These are phyloP conservation scores for Candida caryicola DNA, from an alignment of 805 yeast genomes.

Conservation along the genomic window DNA sequence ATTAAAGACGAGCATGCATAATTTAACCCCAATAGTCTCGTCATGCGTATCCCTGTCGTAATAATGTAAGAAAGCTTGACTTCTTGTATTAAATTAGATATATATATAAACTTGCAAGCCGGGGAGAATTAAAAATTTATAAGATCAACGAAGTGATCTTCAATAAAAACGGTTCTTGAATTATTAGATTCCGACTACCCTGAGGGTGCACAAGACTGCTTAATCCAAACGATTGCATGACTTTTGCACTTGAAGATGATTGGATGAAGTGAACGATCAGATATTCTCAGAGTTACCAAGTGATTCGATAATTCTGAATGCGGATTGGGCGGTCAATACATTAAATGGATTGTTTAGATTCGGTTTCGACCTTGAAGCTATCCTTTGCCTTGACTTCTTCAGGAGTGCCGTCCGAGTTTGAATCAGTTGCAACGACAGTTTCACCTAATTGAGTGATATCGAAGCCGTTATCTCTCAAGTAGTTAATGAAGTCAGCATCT, in stretches of 20 bases:
- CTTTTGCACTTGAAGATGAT: neutral
- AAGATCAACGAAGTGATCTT: no score
- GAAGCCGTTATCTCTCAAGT: constrained; percentile 65
- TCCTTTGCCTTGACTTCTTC: constrained; percentile 3
- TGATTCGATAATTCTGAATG: neutral
- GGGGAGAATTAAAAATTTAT: no score
- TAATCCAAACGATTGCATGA: neutral
- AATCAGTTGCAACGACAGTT: constrained; percentile 3
- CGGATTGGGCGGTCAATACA: neutral
- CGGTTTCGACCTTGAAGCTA: constrained; percentile 6
- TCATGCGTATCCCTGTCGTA: no score
- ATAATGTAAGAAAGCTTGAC: no score
- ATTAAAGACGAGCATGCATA: no score
- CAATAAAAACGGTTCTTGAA: no score
- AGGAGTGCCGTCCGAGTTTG: constrained; percentile 1
- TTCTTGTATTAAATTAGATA: neutral
- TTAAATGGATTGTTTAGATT: constrained; percentile 7
- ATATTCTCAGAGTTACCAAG: no score
- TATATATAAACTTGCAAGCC: neutral
- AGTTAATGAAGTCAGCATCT: constrained; percentile 67
- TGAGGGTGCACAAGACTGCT: neutral
- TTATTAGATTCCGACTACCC: neutral
- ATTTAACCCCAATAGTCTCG: no score
- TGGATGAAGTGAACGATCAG: no score
- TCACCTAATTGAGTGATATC: constrained; percentile 61